Evolutionary conservation across 495 filamentous ascomycete genomes (phyloP).

Genomic region (Hypoxylon rickii): DNA sequence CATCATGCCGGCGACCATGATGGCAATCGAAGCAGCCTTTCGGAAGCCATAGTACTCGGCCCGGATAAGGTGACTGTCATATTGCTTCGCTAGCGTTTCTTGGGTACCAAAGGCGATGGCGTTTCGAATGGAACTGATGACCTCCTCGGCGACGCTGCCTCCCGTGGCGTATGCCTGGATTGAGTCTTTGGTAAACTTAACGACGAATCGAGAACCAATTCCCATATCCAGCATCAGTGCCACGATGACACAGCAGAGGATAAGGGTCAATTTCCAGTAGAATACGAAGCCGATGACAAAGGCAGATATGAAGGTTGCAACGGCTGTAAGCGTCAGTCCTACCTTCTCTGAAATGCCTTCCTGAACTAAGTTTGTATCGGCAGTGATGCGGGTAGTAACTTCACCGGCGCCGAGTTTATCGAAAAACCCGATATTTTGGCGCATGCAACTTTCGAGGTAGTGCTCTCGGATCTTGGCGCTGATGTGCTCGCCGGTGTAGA

Average conservation of each 20-base stretch:
- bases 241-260: conserved; percentile 76
- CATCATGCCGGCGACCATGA: conserved; percentile 86
- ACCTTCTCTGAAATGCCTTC: conserved; percentile 90
- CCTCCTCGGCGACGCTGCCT: conserved; percentile 91
- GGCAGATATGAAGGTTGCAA: conserved; percentile 82
- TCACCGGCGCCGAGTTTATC: conserved; percentile 90
- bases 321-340: conserved; percentile 70
- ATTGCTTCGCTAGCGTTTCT: conserved; percentile 82
- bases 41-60: conserved; percentile 81
- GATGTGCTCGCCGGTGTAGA: conserved; percentile 91
- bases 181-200: conserved; percentile 77
- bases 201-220: conserved; percentile 68
- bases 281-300: conserved; percentile 87
- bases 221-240: conserved; percentile 79
- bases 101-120: conserved; percentile 93
- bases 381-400: conserved; percentile 89
- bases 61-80: conserved; percentile 70
- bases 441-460: conserved; percentile 81
- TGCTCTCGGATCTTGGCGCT: conserved; percentile 82
- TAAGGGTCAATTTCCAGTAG: conserved; percentile 82
- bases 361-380: conserved; percentile 87
- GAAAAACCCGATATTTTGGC: conserved; percentile 91
- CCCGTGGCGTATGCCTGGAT: conserved; percentile 79
- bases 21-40: conserved; percentile 67
- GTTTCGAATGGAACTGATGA: conserved; percentile 90